Evolutionary conservation across 345 rosid genomes (phyloP), one percentile per base, ranked within the genome.

Genomic region (Angophora floribunda): DNA sequence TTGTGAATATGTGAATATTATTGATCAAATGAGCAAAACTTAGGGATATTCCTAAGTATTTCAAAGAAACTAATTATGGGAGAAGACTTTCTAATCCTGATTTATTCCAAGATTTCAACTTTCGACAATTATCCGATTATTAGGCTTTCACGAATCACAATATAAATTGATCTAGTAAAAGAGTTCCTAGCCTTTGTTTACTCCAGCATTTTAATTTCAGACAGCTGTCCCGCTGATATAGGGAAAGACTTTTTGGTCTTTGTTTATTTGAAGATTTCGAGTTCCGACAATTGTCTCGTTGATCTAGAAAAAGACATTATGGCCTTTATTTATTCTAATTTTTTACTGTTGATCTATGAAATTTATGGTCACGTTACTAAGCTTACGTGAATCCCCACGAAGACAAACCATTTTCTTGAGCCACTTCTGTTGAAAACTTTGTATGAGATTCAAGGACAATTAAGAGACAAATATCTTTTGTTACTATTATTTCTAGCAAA

Each of bases 351-450:
- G 65, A 57, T 24, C 0, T 0, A n/a, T 9, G 9, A 9, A 24
- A 57, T 0, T 57, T 24, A 28, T n/a, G 17, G 36, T n/a, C 70
- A 0, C 8, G 15, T n/a, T 26, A n/a, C 15, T 63, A n/a, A 13
- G 70, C 36, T 63, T n/a, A 13, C 7, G 32, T n/a, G 70, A n/a
- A 26, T 28, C 70, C 5, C 4, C 36, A 63, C 17, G 15, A 63
- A 16, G 70, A 63, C 36, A 63, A 63, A 63, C 9, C n/a, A 63
- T n/a, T n/a, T n/a, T n/a, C 36, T 63, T 15, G 30, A 63, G 70
- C 9, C 17, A 63, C 36, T 7, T 61, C n/a, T 13, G 36, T 63
- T 0, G 1, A 63, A 63, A 13, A 6, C 16, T n/a, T 63, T 63
- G 16, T 24, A 7, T n/a, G 36, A 63, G 75, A 63, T 63, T 63